A percentile compares a stretch with the other conserved stretches of the same genome.
Conservation (phyloP, 2,329 filamentous ascomycete species). For the Penicillium sp. region DNA sequence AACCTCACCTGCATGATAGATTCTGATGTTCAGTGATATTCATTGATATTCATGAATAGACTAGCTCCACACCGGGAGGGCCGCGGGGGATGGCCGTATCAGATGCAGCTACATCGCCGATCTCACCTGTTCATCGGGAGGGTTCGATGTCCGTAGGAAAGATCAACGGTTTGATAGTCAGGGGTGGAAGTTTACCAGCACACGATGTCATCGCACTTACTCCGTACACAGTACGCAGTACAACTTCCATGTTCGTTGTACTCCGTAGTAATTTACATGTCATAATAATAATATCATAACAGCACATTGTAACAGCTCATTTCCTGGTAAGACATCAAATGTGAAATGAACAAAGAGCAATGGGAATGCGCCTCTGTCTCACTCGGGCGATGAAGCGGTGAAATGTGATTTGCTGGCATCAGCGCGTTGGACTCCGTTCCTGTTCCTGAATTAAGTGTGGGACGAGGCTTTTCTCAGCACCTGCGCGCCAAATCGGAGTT, state of each 20-base stretch:
- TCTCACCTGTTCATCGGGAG: slow-evolving; percentile 19
- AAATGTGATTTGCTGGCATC: not conserved
- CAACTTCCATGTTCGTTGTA: too few species aligned
- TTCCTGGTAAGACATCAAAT: not conserved
- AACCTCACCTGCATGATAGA: not conserved
- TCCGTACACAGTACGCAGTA: too few species aligned
- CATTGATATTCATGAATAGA: not conserved
- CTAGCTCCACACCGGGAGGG: slow-evolving; percentile 12
- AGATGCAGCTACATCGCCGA: slow-evolving; percentile 12
- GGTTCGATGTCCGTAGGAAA: not conserved
- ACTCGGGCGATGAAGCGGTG: not conserved
- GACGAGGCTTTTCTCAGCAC: not conserved
- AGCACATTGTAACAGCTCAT: not conserved
- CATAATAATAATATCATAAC: too few species aligned
- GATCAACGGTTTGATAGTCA: slow-evolving; percentile 22
- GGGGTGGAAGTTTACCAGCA: slow-evolving; percentile 44
- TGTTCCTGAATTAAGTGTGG: slow-evolving; percentile 1
- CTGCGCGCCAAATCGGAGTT: not conserved
- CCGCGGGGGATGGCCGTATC: slow-evolving; percentile 8
- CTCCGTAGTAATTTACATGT: too few species aligned
- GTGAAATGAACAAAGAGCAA: not conserved
- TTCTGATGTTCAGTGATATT: slow-evolving; percentile 4
- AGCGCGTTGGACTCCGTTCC: not conserved
- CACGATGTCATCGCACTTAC: not conserved
- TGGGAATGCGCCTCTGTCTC: not conserved